Evolutionary conservation across 495 filamentous ascomycete genomes (phyloP), one percentile per base, ranked within the genome.

Genomic region (Aspergillus coremiiformis): DNA sequence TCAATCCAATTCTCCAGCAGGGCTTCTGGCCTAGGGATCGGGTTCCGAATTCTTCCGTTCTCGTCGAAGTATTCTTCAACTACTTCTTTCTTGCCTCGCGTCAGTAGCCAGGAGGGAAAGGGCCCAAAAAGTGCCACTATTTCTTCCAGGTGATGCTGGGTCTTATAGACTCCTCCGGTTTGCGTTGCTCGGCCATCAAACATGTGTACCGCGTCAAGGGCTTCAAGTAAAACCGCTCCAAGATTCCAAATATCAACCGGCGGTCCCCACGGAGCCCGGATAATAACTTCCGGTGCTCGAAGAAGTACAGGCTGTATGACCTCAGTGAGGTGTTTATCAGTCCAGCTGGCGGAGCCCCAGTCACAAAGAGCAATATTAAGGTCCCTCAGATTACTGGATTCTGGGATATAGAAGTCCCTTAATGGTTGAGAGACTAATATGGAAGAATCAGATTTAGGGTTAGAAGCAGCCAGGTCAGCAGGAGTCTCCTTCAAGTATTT

Each of bases 211-310:
- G 54, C 49, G 15, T 41, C 23, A 9, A 48, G 43, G 7, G 44
- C 6, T 26, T 57, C 54, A 1, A 43, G 27, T 2, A 57, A 15
- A 5, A 57, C 24, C 10, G 54, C 54, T 17, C 54, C 68, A 8
- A 65, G 54, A 50, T 66, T 71, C 68, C 71, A 75, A 47, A 75
- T 69, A 48, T 75, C 69, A 6, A 67, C 61, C 21, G 52, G 54
- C 15, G 50, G 39, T 35, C 55, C 59, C 69, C 67, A 73, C 5
- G 62, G 54, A 2, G 64, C 62, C 21, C 61, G 60, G 23, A 71
- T 58, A 20, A 72, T 57, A 19, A 73, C 69, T 43, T 71, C 71
- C 8, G 69, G 71, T 21, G 71, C 63, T 24, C 71, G 59, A 20
- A 74, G 67, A 21, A 66, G 53, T 9, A 57, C 45, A 32, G 67